These are phyloP conservation scores for Solanum hybrid DNA, from an alignment of 305 asterid genomes.

Conservation along the genomic window DNA sequence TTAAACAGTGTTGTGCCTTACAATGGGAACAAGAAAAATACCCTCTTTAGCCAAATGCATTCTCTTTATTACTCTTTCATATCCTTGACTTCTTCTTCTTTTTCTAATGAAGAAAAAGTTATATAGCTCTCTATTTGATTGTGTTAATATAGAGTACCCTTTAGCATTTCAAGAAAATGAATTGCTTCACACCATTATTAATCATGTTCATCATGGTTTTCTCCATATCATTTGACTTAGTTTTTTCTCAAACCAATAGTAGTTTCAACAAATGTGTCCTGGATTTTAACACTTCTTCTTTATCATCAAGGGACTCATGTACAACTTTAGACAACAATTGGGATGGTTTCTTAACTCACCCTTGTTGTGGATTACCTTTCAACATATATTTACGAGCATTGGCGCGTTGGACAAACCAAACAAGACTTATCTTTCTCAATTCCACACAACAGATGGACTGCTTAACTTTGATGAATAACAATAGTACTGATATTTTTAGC, in stretches of 20 bases:
- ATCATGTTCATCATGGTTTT: conserved; percentile 3
- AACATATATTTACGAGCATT: conserved; percentile 33
- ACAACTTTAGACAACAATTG: conserved; percentile 19
- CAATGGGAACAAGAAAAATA: background rate
- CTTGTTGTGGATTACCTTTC: conserved; percentile 25
- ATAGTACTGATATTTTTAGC: background rate
- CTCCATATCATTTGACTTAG: conserved; percentile 9
- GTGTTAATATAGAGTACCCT: background rate
- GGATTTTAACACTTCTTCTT: conserved; percentile 15
- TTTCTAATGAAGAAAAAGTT: background rate
- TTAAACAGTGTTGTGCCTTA: background rate
- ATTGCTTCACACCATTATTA: background rate
- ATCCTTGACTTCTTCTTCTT: background rate
- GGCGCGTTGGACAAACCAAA: conserved; percentile 33
- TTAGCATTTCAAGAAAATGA: conserved; percentile 12
- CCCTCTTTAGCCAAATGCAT: background rate
- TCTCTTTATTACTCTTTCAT: background rate
- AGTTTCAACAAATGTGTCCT: conserved; percentile 27
- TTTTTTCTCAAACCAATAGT: background rate
- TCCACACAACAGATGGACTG: conserved; percentile 35
- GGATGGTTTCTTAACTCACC: conserved; percentile 37
- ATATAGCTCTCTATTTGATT: background rate
- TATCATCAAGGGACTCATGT: conserved; percentile 20
- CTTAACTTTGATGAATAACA: conserved; percentile 11
- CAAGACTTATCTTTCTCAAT: conserved; percentile 37